A percentile compares a stretch with the other conserved stretches of the same genome.
Evolutionary conservation across 306 rosid genomes (phyloP).

Genomic region (Senna tora): DNA sequence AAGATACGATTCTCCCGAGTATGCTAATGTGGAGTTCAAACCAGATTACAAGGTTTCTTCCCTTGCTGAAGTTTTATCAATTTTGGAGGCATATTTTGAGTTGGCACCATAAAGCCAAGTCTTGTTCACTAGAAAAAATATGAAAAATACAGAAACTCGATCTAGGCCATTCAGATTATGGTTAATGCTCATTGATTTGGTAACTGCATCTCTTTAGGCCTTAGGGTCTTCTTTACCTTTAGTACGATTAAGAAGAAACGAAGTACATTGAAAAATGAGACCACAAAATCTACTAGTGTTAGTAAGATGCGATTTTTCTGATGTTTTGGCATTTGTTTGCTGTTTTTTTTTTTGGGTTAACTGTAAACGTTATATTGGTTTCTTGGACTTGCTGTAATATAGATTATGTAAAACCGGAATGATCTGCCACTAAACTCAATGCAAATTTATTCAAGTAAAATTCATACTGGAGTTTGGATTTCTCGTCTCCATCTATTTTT

Average conservation of each 20-base stretch:
- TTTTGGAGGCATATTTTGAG: slow-evolving; percentile 71
- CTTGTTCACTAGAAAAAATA: background rate
- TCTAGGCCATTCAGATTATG: slow-evolving; percentile 10
- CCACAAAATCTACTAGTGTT: too few relatives aligned
- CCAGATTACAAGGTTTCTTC: slow-evolving; percentile 91
- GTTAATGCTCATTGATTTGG: slow-evolving; percentile 25
- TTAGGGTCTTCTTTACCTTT: background rate
- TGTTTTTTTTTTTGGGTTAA: too few relatives aligned
- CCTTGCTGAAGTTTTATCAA: slow-evolving; percentile 59
- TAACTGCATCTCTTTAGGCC: slow-evolving; percentile 14
- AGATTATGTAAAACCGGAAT: background rate
- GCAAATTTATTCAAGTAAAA: too few relatives aligned
- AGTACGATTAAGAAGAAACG: background rate
- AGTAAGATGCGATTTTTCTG: too few relatives aligned
- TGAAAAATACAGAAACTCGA: too few relatives aligned
- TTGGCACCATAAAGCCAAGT: slow-evolving; percentile 58
- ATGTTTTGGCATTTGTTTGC: too few relatives aligned
- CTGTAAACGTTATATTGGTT: background rate
- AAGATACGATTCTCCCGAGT: slow-evolving; percentile 64
- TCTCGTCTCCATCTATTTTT: too few relatives aligned
- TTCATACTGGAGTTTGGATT: too few relatives aligned
- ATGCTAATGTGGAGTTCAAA: slow-evolving; percentile 48
- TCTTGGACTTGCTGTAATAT: background rate
- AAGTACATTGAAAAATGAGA: too few relatives aligned
- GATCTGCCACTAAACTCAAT: background rate